These are phyloP conservation scores for Dactylorhiza incarnata DNA, from an alignment of 106 monocot species.

Conservation along the genomic window DNA sequence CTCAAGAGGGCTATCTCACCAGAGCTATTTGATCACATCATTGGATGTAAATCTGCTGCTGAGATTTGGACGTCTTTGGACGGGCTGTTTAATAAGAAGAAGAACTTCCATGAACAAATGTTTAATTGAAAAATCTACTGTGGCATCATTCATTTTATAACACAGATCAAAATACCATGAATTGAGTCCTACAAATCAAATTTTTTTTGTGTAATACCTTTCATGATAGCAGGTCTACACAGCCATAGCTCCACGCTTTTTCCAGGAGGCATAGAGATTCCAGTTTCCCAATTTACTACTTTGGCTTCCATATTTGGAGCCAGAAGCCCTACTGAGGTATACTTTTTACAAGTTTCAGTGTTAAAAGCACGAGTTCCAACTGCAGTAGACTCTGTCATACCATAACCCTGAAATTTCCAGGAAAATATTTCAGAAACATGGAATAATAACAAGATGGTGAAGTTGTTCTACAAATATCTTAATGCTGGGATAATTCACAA, in stretches of 20 bases:
- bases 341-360: conserved; percentile 23
- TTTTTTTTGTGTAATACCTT: conserved; percentile 29
- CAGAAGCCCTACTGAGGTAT: conserved; percentile 61
- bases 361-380: conserved; percentile 80
- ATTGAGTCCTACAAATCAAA: too few relatives aligned
- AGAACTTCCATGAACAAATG: too few relatives aligned
- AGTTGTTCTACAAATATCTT: neutral
- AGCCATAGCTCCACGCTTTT: conserved; percentile 59
- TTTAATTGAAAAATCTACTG: too few relatives aligned
- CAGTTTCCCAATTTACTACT: conserved; percentile 41
- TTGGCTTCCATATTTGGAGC: conserved; percentile 86
- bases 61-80: too few relatives aligned
- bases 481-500: neutral
- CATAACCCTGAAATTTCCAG: conserved; percentile 58
- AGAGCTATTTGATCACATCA: too few relatives aligned
- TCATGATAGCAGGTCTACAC: conserved; percentile 69
- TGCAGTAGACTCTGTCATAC: conserved; percentile 82
- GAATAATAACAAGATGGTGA: neutral
- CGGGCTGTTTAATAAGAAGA: too few relatives aligned
- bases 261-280: conserved; percentile 41
- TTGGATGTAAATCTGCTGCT: too few relatives aligned
- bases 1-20: too few relatives aligned
- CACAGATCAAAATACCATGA: too few relatives aligned
- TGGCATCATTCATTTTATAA: too few relatives aligned
- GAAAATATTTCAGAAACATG: neutral